Conservation (phyloP, 208 protist genomes). For the Leptomonas seymouri region DNA sequence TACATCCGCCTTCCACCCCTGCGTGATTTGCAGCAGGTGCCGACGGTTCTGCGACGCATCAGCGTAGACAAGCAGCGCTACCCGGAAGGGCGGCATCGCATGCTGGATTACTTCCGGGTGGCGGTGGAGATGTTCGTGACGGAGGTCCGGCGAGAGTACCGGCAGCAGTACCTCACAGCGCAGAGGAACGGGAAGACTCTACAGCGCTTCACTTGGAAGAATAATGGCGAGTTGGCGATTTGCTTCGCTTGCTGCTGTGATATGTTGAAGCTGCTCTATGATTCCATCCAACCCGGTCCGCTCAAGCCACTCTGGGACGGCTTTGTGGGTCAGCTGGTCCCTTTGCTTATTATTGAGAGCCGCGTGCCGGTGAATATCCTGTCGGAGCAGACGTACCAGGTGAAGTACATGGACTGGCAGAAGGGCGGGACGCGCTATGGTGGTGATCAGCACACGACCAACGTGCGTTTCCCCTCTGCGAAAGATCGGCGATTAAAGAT, state of each 20-base stretch:
- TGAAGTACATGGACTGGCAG: slow-evolving; percentile 88
- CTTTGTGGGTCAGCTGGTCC: slow-evolving; percentile 63
- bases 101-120: slow-evolving; percentile 77
- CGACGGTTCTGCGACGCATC: slow-evolving; percentile 39
- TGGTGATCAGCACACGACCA: slow-evolving; percentile 57
- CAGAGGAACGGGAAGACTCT: slow-evolving; percentile 35
- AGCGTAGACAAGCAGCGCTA: slow-evolving; percentile 55
- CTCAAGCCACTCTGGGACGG: slow-evolving; percentile 66
- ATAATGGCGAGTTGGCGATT: slow-evolving; percentile 84
- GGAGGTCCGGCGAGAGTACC: slow-evolving; percentile 63
- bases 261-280: slow-evolving; percentile 81
- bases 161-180: slow-evolving; percentile 51
- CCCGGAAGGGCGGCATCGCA: slow-evolving; percentile 69
- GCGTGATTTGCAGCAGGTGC: slow-evolving; percentile 31
- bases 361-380: slow-evolving; percentile 58
- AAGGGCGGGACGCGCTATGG: slow-evolving; percentile 89
- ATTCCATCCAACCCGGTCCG: slow-evolving; percentile 52
- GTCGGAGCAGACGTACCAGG: slow-evolving; percentile 70
- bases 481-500: slow-evolving; percentile 76
- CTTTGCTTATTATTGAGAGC: slow-evolving; percentile 69
- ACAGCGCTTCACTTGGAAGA: slow-evolving; percentile 79
- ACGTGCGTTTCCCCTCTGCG: slow-evolving; percentile 84
- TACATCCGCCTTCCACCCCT: slow-evolving; percentile 62
- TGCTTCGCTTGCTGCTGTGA: slow-evolving; percentile 88
- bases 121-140: slow-evolving; percentile 83